These are phyloP conservation scores for Auricularia sp. DNA, from an alignment of 768 basidiomycete genomes.

Conservation along the genomic window DNA sequence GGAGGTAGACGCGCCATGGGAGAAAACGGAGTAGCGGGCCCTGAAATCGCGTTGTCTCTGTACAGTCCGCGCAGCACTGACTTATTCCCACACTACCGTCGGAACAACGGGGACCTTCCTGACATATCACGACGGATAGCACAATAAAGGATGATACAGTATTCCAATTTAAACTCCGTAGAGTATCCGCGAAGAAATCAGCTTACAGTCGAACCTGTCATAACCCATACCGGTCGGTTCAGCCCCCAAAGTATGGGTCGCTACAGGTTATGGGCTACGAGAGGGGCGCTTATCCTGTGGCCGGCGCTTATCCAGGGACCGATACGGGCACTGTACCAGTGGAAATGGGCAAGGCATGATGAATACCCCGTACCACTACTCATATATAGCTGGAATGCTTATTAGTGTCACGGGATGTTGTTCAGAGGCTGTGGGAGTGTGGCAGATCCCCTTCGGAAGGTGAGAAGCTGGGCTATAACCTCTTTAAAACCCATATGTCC, in stretches of 20 bases:
- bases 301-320: not conserved
- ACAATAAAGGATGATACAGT: too few species aligned
- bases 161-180: too few species aligned
- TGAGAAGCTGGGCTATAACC: not conserved
- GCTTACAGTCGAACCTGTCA: not conserved
- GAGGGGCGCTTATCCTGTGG: not conserved
- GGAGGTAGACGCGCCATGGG: too few species aligned
- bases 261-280: not conserved
- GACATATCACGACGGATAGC: too few species aligned
- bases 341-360: not conserved
- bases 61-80: too few species aligned
- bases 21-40: too few species aligned
- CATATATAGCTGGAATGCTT: not conserved
- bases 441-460: not conserved
- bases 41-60: too few species aligned
- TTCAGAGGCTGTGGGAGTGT: not conserved
- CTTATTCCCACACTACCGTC: too few species aligned
- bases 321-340: not conserved
- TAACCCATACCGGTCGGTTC: not conserved
- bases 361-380: not conserved
- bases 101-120: too few species aligned
- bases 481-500: not conserved
- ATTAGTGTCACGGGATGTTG: not conserved
- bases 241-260: not conserved
- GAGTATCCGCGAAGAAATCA: too few species aligned